Percentiles rank a stretch among this genome's conserved stretches.
Evolutionary conservation across 768 basidiomycete genomes (phyloP).

Genomic region (Cyclocybe aegerita): DNA sequence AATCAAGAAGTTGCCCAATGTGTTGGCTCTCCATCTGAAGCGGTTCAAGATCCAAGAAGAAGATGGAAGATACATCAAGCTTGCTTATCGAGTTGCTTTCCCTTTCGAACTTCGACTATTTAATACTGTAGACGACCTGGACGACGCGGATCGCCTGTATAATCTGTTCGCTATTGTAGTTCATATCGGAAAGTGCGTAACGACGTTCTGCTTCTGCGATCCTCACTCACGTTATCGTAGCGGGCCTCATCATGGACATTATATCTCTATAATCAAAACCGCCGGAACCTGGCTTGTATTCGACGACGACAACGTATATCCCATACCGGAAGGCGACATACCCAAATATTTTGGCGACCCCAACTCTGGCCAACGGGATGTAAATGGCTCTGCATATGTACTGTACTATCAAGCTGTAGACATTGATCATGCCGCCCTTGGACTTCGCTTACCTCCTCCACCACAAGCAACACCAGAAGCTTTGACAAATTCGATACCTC

Average conservation of each 20-base stretch:
- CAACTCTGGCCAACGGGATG: conserved; percentile 40
- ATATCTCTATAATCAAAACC: conserved; percentile 91
- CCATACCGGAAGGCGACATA: conserved; percentile 88
- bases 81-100: conserved; percentile 95
- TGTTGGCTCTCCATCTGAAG: conserved; percentile 94
- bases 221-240: conserved; percentile 37
- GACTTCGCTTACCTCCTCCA: conserved; percentile 44
- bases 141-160: conserved; percentile 90
- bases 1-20: conserved; percentile 93
- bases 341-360: conserved; percentile 94
- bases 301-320: conserved; percentile 91
- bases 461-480: conserved; percentile 25
- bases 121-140: conserved; percentile 93
- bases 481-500: conserved; percentile 16
- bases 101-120: conserved; percentile 93
- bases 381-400: conserved; percentile 79
- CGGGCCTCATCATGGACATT: conserved; percentile 98
- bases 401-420: conserved; percentile 96
- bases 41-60: conserved; percentile 99
- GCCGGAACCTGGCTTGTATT: conserved; percentile 87
- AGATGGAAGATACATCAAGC: conserved; percentile 86
- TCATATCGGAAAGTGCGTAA: conserved; percentile 94
- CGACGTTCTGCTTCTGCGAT: conserved; percentile 13
- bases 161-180: conserved; percentile 96
- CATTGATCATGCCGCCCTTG: conserved; percentile 72